A percentile compares a stretch with the other conserved stretches of the same genome.
phyloP scores from a whole-genome alignment of 176 grass and related monocot genomes.

The Musa acuminata region DNA sequence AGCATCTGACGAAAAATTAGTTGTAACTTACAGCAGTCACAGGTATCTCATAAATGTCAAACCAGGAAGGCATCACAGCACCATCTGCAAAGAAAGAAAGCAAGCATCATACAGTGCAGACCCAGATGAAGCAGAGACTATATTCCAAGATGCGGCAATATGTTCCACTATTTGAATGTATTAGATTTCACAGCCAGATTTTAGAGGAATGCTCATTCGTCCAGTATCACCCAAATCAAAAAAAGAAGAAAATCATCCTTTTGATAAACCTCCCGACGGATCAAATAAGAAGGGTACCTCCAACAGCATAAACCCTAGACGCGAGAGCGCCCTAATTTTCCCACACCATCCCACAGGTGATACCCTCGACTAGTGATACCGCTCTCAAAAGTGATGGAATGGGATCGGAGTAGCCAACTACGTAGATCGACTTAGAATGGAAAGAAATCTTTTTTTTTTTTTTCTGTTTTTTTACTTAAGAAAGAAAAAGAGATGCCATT shows the following conservation, averaged over 20 bases:
- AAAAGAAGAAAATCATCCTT: no score
- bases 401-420: no score
- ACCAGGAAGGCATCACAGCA: conserved; percentile 83
- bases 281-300: background rate
- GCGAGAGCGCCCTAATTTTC: background rate
- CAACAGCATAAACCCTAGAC: background rate
- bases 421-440: no score
- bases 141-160: no score
- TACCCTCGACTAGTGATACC: background rate
- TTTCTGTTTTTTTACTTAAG: background rate
- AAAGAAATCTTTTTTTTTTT: no score
- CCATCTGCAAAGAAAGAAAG: conserved; percentile 37
- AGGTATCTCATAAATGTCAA: conserved; percentile 78
- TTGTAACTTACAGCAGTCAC: conserved; percentile 40
- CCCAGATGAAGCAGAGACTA: no score
- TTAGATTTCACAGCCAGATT: no score
- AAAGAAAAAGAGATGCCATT: background rate
- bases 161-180: no score
- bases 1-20: background rate
- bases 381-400: background rate
- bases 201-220: no score
- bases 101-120: background rate
- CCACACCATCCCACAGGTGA: background rate
- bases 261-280: no score
- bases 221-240: no score